Base-by-base conservation (phyloP, 805 yeast species). In the Yarrowia bubula region DNA sequence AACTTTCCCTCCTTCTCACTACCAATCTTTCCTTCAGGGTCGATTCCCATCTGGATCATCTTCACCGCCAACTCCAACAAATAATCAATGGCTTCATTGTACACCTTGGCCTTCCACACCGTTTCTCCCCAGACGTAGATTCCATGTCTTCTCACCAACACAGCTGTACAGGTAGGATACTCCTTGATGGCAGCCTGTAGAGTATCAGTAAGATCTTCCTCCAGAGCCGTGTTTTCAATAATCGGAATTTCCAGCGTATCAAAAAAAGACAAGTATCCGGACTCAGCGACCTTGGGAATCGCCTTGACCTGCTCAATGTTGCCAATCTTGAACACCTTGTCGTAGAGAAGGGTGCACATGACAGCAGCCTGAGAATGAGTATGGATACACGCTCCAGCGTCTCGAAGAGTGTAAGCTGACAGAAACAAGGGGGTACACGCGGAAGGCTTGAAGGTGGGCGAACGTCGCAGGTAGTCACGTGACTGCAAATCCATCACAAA, bases 111-210 rank as follows among this genome's bases (percentile, higher is more conserved):
- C 76, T 92, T 91, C 89, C 96, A 89, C 11, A 90, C 89, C 31
- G 83, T 85, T 70, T 88, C 90, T 28, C 98, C 98, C 98, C 98
- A 93, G n/a, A 92, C 97, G 73, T 87, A 93, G 50, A 93, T 87
- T 0, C 98, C 98, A 73, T 93, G 98, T 72, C 97, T 81, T 75
- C 96, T 84, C 7, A 93, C 98, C 63, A 93, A 79, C 0, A 93
- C 91, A 0, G 98, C 98, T 2, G 92, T 84, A 3, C 96, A 78
- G 0, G 84, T 80, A 1, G 98, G 97, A 71, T 90, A 87, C 14
- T 81, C 79, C n/a, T 70, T 74, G 64, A 92, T 84, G 0, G 92
- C 88, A 65, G 81, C 76, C 68, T 84, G 84, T 47, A 92, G 77
- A 17, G 87, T 78, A 9, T 75, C 76, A 8, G 87, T 84, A 68